phyloP scores from a whole-genome alignment of 139 green algal species.

The Chlorella sp. region DNA sequence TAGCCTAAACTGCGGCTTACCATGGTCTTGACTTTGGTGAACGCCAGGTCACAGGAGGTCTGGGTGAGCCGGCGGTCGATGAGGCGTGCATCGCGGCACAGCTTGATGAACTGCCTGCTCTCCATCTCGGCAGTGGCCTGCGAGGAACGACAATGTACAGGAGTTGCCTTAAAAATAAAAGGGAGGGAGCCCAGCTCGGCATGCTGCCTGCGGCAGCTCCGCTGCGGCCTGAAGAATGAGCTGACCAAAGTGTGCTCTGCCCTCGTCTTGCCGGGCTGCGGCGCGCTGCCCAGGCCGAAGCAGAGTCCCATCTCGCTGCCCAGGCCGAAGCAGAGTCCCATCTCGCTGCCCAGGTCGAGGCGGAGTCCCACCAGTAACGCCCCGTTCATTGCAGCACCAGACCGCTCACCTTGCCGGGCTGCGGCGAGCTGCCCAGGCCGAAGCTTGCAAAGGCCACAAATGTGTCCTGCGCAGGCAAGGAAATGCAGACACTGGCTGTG shows the following conservation, averaged over 20 bases:
- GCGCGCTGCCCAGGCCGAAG: conserved; percentile 10
- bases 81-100: conserved; percentile 67
- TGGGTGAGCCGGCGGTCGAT: conserved; percentile 51
- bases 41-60: conserved; percentile 69
- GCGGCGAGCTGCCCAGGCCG: not conserved
- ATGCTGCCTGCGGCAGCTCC: too few species aligned
- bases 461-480: not conserved
- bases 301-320: too few species aligned
- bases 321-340: too few species aligned
- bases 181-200: too few species aligned
- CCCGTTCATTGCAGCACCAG: too few species aligned
- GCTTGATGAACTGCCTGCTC: conserved; percentile 65
- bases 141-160: not conserved
- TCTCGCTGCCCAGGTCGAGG: too few species aligned
- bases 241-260: not conserved
- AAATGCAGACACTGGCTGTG: too few species aligned
- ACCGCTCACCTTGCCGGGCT: conserved; percentile 13
- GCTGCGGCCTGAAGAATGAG: not conserved
- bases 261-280: not conserved
- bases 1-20: conserved; percentile 6
- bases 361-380: too few species aligned
- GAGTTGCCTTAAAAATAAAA: not conserved
- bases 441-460: conserved; percentile 26
- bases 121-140: conserved; percentile 44
- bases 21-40: conserved; percentile 62